Evolutionary conservation across 2,329 filamentous ascomycete species (phyloP).

Genomic region (Chrysoporthe deuterocubensis): DNA sequence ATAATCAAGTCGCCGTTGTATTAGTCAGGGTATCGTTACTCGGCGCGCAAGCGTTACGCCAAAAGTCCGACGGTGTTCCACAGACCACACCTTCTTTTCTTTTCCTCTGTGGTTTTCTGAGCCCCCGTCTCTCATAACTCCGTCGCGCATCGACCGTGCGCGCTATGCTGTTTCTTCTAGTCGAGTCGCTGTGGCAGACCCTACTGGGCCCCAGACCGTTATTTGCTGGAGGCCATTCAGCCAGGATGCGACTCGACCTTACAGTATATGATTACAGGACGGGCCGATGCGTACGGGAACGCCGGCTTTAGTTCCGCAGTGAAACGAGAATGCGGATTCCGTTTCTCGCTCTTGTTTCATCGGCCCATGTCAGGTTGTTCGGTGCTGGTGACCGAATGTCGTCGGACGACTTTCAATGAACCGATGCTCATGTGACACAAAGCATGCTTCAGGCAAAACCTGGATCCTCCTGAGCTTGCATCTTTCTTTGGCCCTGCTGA

Average conservation of each 20-base stretch:
- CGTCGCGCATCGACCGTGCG: slow-evolving; percentile 8
- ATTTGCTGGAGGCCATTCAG: background rate
- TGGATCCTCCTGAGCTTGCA: slow-evolving; percentile 25
- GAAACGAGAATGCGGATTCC: slow-evolving; percentile 5
- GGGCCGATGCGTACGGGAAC: background rate
- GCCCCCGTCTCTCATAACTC: background rate
- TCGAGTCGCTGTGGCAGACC: background rate
- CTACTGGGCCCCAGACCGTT: background rate
- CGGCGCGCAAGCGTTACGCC: slow-evolving; percentile 8
- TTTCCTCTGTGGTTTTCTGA: background rate
- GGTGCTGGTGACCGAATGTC: background rate
- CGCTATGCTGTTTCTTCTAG: slow-evolving; percentile 5
- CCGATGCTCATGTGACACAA: background rate
- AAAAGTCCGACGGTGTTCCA: slow-evolving; percentile 1
- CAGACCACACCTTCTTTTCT: background rate
- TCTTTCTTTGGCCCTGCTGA: slow-evolving; percentile 43
- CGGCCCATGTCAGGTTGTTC: slow-evolving; percentile 5
- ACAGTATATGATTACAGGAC: slow-evolving; percentile 26
- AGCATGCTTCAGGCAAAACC: slow-evolving; percentile 19
- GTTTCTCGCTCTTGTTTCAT: slow-evolving; percentile 9
- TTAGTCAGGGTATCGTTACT: slow-evolving; percentile 18
- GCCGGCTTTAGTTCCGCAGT: background rate
- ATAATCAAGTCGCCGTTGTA: slow-evolving; percentile 11
- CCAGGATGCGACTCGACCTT: slow-evolving; percentile 11
- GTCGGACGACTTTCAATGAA: background rate